These are phyloP conservation scores for Backusella circina DNA, from an alignment of 192 early-diverging fungal species.

Conservation along the genomic window DNA sequence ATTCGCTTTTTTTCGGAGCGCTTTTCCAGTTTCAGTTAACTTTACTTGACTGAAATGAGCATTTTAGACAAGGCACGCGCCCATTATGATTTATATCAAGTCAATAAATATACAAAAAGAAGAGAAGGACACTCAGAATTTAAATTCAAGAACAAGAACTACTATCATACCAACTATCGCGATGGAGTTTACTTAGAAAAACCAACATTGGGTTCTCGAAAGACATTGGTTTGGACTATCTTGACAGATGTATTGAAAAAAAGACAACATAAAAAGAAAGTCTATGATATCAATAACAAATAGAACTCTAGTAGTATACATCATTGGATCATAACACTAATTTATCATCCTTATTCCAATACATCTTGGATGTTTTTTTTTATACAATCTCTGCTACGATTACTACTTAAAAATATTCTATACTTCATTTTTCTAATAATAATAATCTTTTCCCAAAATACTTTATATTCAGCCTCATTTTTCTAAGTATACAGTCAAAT, in stretches of 20 bases:
- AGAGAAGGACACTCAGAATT: slow-evolving; percentile 5
- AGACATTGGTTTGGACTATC: not conserved
- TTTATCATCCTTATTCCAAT: not conserved
- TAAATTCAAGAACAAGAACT: slow-evolving; percentile 3
- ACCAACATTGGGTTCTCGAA: not conserved
- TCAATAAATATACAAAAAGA: slow-evolving; percentile 21
- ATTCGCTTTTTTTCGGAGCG: not conserved
- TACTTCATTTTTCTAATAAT: too few species aligned
- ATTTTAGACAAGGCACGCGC: slow-evolving; percentile 7
- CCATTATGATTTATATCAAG: slow-evolving; percentile 10
- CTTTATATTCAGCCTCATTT: too few species aligned
- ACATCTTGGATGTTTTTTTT: too few species aligned
- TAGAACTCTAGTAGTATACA: not conserved
- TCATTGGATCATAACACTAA: not conserved
- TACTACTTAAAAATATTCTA: too few species aligned
- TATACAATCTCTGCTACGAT: not conserved
- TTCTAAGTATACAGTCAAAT: too few species aligned
- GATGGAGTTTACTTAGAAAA: not conserved
- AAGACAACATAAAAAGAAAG: not conserved
- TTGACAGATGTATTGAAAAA: not conserved
- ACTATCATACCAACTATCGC: slow-evolving; percentile 6
- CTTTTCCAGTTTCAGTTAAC: not conserved
- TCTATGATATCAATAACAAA: not conserved
- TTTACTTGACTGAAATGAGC: not conserved
- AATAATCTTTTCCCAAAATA: too few species aligned